phyloP scores from a whole-genome alignment of 2,329 filamentous ascomycete genomes.

The Fusarium brevicatenulatum region DNA sequence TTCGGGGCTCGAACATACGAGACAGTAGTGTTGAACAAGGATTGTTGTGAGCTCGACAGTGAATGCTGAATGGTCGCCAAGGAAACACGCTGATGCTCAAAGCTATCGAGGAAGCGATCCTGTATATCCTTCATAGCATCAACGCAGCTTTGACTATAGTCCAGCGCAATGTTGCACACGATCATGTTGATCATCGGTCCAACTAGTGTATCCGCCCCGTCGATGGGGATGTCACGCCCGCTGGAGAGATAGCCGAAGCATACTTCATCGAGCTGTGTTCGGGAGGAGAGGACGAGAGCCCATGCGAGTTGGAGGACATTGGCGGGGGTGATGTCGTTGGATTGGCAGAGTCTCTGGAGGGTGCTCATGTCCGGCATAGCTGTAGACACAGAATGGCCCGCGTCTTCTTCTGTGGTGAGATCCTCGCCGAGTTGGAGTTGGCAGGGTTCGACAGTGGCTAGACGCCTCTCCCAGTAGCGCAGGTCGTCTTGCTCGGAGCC shows the following conservation, averaged over 20 bases:
- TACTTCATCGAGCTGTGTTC: background rate
- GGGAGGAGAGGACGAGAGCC: background rate
- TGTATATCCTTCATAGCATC: background rate
- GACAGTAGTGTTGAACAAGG: background rate
- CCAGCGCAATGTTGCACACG: background rate
- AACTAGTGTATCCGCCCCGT: background rate
- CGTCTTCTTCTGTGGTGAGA: background rate
- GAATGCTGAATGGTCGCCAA: background rate
- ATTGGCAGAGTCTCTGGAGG: background rate
- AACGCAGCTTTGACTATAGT: background rate
- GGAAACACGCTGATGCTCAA: background rate
- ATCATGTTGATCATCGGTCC: constrained; percentile 3
- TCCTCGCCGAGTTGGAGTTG: background rate
- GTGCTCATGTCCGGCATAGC: background rate
- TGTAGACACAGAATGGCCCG: background rate
- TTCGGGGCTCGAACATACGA: background rate
- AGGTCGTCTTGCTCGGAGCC: background rate
- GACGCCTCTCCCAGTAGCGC: background rate
- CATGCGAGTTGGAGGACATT: background rate
- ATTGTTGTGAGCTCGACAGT: background rate
- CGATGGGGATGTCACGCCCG: background rate
- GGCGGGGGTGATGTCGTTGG: background rate
- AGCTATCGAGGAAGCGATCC: background rate
- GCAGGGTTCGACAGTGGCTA: rapidly evolving
- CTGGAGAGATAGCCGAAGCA: background rate